phyloP scores from a whole-genome alignment of 495 filamentous ascomycete species.

The Penicillium robsamsonii region DNA sequence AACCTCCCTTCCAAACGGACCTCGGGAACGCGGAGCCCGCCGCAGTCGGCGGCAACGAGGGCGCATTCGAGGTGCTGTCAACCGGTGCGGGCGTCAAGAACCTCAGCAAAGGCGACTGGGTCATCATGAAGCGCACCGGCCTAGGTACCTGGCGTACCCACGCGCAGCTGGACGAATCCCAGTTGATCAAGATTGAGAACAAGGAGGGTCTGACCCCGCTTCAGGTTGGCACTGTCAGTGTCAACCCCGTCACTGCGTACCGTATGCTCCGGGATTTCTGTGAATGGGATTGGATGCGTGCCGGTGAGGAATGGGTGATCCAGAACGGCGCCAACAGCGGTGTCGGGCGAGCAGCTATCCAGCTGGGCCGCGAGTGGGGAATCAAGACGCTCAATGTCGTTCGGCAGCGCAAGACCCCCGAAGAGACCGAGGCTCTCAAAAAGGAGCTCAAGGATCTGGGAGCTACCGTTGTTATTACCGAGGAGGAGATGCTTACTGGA shows the following conservation, averaged over 20 bases:
- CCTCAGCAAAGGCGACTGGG: slow-evolving; percentile 78
- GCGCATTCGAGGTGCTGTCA: slow-evolving; percentile 78
- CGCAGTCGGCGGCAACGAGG: slow-evolving; percentile 86
- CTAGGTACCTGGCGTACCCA: slow-evolving; percentile 96
- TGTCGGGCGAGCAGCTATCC: slow-evolving; percentile 85
- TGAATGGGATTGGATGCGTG: slow-evolving; percentile 50
- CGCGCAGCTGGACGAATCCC: slow-evolving; percentile 62
- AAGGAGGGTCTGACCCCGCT: slow-evolving; percentile 63
- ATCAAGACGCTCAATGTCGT: slow-evolving; percentile 85
- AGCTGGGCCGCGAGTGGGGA: slow-evolving; percentile 80
- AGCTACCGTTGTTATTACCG: slow-evolving; percentile 79
- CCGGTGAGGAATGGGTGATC: slow-evolving; percentile 73
- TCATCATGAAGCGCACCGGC: slow-evolving; percentile 74
- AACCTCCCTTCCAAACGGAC: slow-evolving; percentile 66
- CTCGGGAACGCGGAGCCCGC: slow-evolving; percentile 73
- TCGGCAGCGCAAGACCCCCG: slow-evolving; percentile 59
- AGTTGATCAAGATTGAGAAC: slow-evolving; percentile 65
- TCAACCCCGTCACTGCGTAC: slow-evolving; percentile 93
- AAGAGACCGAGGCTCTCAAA: slow-evolving; percentile 65
- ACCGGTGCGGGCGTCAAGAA: slow-evolving; percentile 56
- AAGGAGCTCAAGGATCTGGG: slow-evolving; percentile 66
- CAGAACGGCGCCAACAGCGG: slow-evolving; percentile 96
- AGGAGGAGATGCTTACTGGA: slow-evolving; percentile 66
- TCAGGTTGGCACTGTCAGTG: slow-evolving; percentile 80
- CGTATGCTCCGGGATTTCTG: slow-evolving; percentile 87